Base-by-base conservation (phyloP, 345 rosid genomes). In the Citrus medica region DNA sequence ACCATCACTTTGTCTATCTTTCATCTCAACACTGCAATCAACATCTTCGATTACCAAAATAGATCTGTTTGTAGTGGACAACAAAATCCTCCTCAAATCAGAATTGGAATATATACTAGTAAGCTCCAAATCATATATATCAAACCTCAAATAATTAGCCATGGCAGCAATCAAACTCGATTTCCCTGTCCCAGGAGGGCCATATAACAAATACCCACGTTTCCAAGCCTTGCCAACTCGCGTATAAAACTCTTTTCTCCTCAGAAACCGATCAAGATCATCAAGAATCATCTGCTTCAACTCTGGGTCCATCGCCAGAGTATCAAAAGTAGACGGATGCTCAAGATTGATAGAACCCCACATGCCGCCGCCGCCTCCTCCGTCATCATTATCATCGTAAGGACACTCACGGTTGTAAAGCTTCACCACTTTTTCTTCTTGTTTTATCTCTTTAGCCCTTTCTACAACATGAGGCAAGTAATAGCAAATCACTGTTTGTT, bases 161-260 rank as follows among this genome's bases (percentile, higher is more conserved):
- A 88, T 88, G 1, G 91, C 94, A 1, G 94, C 92, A 77, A 87
- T 78, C 85, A 89, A 82, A 7, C 90, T 90, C 0, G 92, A 90
- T 79, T 89, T 89, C 8, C 92, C 92, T 1, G 92, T 90, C 5
- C 94, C 91, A 0, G 94, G 92, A 21, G 91, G 90, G 22, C 92
- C 94, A 67, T 83, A 85, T 60, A 87, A 65, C 70, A 90, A 82
- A 53, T 85, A 90, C 9, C 90, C 94, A 7, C 92, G 79, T 76
- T 89, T 90, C 92, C 94, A 91, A 28, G 92, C 85, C 70, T 82
- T 84, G 12, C 92, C 92, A 4, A 86, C 91, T 82, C 72, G 86
- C 74, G 76, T 87, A 13, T 87, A 89, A 40, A 79, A 87, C 37
- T 87, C 92, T 46, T 46, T 90, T 5, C 92, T 86, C 76, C 71